Base-by-base conservation (phyloP, 2,329 filamentous ascomycete species). In the Mollisia scopiformis region DNA sequence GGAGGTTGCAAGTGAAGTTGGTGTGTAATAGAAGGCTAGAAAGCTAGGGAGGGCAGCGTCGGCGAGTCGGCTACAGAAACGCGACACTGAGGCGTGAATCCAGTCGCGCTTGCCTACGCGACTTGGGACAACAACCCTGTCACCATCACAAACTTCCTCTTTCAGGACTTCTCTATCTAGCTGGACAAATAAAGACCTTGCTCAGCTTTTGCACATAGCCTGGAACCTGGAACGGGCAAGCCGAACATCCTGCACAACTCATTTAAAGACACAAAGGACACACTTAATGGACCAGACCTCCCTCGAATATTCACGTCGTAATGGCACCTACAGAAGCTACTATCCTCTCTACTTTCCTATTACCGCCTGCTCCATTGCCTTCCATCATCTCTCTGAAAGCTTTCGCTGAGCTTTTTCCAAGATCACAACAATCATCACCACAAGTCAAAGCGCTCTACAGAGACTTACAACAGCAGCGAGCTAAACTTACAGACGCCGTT, bases 341-440 rank as follows among this genome's bases (percentile, higher is more conserved):
- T 28, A 90, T 96, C 66, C 84, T 96, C 55, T 82, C 82, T 70
- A 88, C 89, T 75, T 96, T 94, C 74, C 85, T 96, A 61, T 84
- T 96, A 35, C 82, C 88, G 30, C 90, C 92, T 13, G 88, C 92
- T 7, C 83, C 89, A 28, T 81, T 96, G 37, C 88, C 90, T 43
- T 84, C 88, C 65, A 84, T 93, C 71, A 80, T 93, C 67, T 88
- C 91, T 7, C 82, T 93, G 50, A 82, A 87, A 59, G 85, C 92
- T 66, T 96, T 96, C 79, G 87, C 85, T 46, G 82, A 88, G 28
- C 82, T 94, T 43, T 95, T 96, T 71, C 92, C 92, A 11, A 84
- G 82, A 54, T 76, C 84, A 0, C 67, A 70, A 33, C 69, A 69
- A 59, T 69, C 71, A 14, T 71, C 70, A 2, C 70, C 71, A 2